Evolutionary conservation across 495 filamentous ascomycete species (phyloP).

Genomic region (Aspergillus bridgeri): DNA sequence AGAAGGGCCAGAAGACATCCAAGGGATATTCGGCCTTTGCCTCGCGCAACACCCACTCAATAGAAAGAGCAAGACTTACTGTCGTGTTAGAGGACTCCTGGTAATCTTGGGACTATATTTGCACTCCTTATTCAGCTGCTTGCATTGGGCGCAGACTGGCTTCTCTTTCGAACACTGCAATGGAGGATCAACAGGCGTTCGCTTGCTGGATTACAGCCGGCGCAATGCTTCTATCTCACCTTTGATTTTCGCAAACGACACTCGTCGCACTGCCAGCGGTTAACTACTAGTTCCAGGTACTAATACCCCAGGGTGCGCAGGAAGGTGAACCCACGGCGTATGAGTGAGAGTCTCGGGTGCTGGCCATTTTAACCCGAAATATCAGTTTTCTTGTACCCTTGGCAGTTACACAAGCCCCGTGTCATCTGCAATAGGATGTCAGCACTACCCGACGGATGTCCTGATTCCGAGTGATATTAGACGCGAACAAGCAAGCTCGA

Average conservation of each 20-base stretch:
- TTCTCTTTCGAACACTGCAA: slow-evolving; percentile 48
- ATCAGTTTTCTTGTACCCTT: slow-evolving; percentile 21
- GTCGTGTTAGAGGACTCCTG: slow-evolving; percentile 46
- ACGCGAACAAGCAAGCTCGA: slow-evolving; percentile 2
- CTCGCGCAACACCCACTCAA: background rate
- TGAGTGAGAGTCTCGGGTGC: slow-evolving; percentile 47
- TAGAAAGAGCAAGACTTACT: slow-evolving; percentile 28
- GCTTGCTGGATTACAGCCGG: background rate
- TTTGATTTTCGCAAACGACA: slow-evolving; percentile 49
- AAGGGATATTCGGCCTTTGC: background rate
- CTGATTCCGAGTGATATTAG: background rate
- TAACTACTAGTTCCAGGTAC: background rate
- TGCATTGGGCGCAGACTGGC: slow-evolving; percentile 43
- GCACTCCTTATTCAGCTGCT: slow-evolving; percentile 44
- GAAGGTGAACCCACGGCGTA: slow-evolving; percentile 41
- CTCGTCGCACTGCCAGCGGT: slow-evolving; percentile 41
- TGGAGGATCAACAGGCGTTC: slow-evolving; percentile 6
- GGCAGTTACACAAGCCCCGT: slow-evolving; percentile 33
- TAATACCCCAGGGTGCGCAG: background rate
- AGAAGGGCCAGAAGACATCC: background rate
- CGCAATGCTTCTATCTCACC: slow-evolving; percentile 23
- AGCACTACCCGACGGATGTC: slow-evolving; percentile 11
- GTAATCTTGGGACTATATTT: slow-evolving; percentile 48
- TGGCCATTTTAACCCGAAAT: slow-evolving; percentile 39
- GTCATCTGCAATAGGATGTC: slow-evolving; percentile 33